phyloP scores from a whole-genome alignment of 139 green algal genomes.

The Picochlorum costavermella region DNA sequence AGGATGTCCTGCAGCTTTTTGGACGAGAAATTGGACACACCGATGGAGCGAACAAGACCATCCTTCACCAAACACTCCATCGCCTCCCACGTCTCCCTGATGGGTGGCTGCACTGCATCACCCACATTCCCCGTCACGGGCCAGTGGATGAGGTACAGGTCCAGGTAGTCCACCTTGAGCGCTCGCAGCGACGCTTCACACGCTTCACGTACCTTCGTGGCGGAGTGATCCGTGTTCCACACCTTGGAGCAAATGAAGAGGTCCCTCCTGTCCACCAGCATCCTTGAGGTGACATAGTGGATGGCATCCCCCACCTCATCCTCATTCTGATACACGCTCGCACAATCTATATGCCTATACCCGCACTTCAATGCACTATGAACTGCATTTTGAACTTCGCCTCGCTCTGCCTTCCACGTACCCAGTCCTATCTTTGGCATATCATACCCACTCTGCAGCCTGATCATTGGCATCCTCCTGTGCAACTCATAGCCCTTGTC shows the following conservation, averaged over 20 bases:
- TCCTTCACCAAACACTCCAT: slow-evolving; percentile 54
- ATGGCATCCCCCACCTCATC: slow-evolving; percentile 38
- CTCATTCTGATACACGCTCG: slow-evolving; percentile 38
- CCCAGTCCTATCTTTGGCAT: slow-evolving; percentile 10
- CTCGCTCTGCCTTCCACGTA: slow-evolving; percentile 9
- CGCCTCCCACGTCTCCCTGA: slow-evolving; percentile 35
- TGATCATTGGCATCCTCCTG: neutral
- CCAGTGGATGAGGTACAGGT: slow-evolving; percentile 77
- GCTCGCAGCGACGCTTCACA: slow-evolving; percentile 50
- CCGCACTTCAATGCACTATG: slow-evolving; percentile 13
- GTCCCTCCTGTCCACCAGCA: slow-evolving; percentile 36
- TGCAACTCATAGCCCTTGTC: neutral
- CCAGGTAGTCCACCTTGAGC: slow-evolving; percentile 74
- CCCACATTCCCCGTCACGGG: slow-evolving; percentile 51
- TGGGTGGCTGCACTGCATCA: slow-evolving; percentile 39
- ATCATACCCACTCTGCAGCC: neutral
- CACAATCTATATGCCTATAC: slow-evolving; percentile 48
- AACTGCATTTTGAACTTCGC: slow-evolving; percentile 1
- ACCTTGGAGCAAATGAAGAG: slow-evolving; percentile 67
- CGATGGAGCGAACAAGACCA: slow-evolving; percentile 64
- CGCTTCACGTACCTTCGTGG: slow-evolving; percentile 16
- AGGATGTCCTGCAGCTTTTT: slow-evolving; percentile 60
- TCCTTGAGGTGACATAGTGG: slow-evolving; percentile 7
- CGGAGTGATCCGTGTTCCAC: slow-evolving; percentile 36
- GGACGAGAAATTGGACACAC: slow-evolving; percentile 71